A percentile compares a stretch with the other conserved stretches of the same genome.
Evolutionary conservation across 257 asterid species (phyloP).

Genomic region (Scutellaria minor): DNA sequence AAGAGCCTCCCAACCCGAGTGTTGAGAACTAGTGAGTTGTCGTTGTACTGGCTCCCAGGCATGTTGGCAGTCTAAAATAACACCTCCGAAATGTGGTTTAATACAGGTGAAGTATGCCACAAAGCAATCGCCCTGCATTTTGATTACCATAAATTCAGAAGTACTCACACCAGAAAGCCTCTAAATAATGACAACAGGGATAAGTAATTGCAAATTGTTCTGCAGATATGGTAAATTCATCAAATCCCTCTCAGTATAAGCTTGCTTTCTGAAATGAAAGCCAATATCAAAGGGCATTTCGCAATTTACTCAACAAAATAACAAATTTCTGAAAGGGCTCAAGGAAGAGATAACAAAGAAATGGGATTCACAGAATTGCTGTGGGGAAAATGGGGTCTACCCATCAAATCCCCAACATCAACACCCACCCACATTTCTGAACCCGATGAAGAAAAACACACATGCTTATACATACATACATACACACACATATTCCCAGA

Average conservation of each 20-base stretch:
- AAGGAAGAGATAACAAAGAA: constrained; percentile 46
- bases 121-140: constrained; percentile 63
- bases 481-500: not conserved
- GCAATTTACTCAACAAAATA: constrained; percentile 25
- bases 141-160: constrained; percentile 47
- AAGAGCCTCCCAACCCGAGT: constrained; percentile 67
- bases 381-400: constrained; percentile 50
- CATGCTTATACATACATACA: constrained; percentile 8
- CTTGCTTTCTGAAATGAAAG: constrained; percentile 9
- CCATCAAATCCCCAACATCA: constrained; percentile 33
- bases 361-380: constrained; percentile 57
- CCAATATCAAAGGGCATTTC: constrained; percentile 25
- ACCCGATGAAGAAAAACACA: constrained; percentile 1
- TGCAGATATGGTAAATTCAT: constrained; percentile 22
- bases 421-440: constrained; percentile 5
- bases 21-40: constrained; percentile 45
- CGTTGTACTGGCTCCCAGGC: constrained; percentile 73
- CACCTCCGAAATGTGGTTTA: constrained; percentile 45
- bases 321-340: constrained; percentile 29
- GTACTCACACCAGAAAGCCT: constrained; percentile 36
- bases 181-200: constrained; percentile 24
- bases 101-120: constrained; percentile 46
- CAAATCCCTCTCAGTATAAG: constrained; percentile 10
- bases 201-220: constrained; percentile 28
- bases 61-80: constrained; percentile 47